Percentiles rank a stretch among this genome's conserved stretches.
Conservation (phyloP, 495 filamentous ascomycete genomes). For the Tuber magnatum region DNA sequence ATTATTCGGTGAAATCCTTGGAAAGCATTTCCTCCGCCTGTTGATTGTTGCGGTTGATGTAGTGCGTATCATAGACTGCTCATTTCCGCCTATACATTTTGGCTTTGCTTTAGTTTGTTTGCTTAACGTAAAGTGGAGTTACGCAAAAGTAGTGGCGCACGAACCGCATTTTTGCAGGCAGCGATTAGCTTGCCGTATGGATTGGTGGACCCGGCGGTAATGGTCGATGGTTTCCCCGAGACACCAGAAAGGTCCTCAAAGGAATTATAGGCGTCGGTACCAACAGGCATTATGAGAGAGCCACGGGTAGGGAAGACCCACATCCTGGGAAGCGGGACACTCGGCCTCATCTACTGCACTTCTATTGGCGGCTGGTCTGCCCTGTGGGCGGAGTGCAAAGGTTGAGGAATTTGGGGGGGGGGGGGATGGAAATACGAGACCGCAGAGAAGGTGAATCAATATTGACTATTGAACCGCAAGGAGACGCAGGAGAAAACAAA, state of each 20-base stretch:
- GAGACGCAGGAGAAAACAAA: neutral
- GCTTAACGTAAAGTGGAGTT: conserved; percentile 5
- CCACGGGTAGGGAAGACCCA: neutral
- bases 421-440: neutral
- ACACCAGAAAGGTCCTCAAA: conserved; percentile 54
- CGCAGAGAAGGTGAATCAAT: neutral
- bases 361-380: neutral
- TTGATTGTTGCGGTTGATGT: conserved; percentile 61
- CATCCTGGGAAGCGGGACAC: neutral
- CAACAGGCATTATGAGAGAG: conserved; percentile 14
- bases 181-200: conserved; percentile 71
- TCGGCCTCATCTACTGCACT: neutral
- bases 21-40: conserved; percentile 63
- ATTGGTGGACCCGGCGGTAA: conserved; percentile 50
- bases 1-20: conserved; percentile 59
- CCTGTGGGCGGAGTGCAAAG: neutral
- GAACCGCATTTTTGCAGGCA: conserved; percentile 55
- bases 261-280: conserved; percentile 48
- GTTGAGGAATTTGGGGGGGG: neutral
- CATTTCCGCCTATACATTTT: conserved; percentile 52
- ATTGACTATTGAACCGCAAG: neutral
- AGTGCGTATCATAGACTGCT: conserved; percentile 69
- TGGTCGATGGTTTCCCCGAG: conserved; percentile 13
- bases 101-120: neutral
- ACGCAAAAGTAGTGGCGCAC: conserved; percentile 3